phyloP scores from a whole-genome alignment of 495 filamentous ascomycete species.

The Talaromyces trachyspermus region DNA sequence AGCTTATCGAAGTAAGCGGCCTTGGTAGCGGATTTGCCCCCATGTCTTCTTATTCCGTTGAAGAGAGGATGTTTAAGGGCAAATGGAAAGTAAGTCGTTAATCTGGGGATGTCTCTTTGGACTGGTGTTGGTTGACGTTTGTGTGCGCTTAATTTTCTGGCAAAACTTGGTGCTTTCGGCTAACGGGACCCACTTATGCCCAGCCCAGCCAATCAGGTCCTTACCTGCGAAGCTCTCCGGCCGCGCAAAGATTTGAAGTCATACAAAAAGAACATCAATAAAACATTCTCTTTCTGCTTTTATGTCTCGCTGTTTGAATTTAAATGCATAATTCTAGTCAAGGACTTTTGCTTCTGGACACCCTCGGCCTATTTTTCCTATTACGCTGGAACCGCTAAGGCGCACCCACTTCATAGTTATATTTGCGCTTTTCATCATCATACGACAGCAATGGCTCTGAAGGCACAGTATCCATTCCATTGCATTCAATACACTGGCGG shows the following conservation, averaged over 20 bases:
- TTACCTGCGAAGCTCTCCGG: background rate
- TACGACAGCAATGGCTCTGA: conserved; percentile 16
- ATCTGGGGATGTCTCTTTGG: conserved; percentile 15
- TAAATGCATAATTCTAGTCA: no score
- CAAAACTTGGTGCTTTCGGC: conserved; percentile 32
- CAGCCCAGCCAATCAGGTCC: background rate
- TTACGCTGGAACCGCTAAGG: background rate
- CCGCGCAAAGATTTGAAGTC: conserved; percentile 12
- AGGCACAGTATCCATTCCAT: conserved; percentile 46
- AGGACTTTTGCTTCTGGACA: no score
- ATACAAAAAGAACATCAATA: conserved; percentile 9
- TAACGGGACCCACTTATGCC: conserved; percentile 20
- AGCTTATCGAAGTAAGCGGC: conserved; percentile 99
- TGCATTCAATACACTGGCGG: conserved; percentile 40
- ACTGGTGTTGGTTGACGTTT: conserved; percentile 29
- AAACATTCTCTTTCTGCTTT: conserved; percentile 15
- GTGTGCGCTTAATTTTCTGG: conserved; percentile 19
- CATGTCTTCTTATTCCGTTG: conserved; percentile 90
- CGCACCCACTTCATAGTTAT: background rate
- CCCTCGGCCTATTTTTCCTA: background rate
- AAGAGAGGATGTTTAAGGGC: conserved; percentile 98
- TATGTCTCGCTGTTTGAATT: no score
- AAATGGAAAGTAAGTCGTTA: conserved; percentile 23
- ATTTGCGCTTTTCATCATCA: background rate
- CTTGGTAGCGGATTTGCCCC: conserved; percentile 94